A percentile compares a stretch with the other conserved stretches of the same genome.
Evolutionary conservation across 371 early-diverging fungal species (phyloP).

Genomic region (Circinella umbellata): DNA sequence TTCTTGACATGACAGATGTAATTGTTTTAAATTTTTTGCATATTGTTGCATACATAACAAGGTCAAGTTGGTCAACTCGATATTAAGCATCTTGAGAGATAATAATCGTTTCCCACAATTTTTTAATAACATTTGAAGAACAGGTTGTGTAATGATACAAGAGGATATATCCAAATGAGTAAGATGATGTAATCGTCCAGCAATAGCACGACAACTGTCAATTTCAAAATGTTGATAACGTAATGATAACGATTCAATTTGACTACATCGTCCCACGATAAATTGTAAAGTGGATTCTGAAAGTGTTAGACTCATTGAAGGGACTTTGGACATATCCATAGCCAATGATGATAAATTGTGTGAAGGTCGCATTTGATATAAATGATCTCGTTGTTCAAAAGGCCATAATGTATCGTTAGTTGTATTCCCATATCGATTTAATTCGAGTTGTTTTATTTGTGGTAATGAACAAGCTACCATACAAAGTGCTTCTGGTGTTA

Average conservation of each 20-base stretch:
- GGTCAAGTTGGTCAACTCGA: conserved; percentile 37
- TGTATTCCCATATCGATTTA: conserved; percentile 32
- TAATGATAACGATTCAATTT: conserved; percentile 31
- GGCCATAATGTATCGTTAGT: conserved; percentile 1
- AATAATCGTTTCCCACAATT: conserved; percentile 21
- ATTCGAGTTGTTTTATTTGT: conserved; percentile 18
- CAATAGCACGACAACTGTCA: conserved; percentile 16
- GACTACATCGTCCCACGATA: conserved; percentile 11
- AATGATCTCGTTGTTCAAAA: conserved; percentile 42
- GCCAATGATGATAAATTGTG: conserved; percentile 39
- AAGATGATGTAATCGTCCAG: conserved; percentile 16
- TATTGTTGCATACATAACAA: conserved; percentile 29
- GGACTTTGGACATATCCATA: conserved; percentile 40
- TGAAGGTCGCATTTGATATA: conserved; percentile 45
- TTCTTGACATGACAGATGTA: conserved; percentile 42
- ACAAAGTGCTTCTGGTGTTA: conserved; percentile 32
- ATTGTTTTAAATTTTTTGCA: conserved; percentile 24
- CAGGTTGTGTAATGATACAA: conserved; percentile 31
- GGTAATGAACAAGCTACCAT: conserved; percentile 33
- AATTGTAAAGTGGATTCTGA: conserved; percentile 23
- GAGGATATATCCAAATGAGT: conserved; percentile 44
- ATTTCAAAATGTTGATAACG: conserved; percentile 37
- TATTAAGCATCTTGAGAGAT: conserved; percentile 47
- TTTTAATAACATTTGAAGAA: conserved; percentile 33
- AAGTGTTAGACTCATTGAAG: conserved; percentile 24